These are phyloP conservation scores for Pseudozyma hubeiensis DNA, from an alignment of 1,284 basidiomycete genomes.

Conservation along the genomic window DNA sequence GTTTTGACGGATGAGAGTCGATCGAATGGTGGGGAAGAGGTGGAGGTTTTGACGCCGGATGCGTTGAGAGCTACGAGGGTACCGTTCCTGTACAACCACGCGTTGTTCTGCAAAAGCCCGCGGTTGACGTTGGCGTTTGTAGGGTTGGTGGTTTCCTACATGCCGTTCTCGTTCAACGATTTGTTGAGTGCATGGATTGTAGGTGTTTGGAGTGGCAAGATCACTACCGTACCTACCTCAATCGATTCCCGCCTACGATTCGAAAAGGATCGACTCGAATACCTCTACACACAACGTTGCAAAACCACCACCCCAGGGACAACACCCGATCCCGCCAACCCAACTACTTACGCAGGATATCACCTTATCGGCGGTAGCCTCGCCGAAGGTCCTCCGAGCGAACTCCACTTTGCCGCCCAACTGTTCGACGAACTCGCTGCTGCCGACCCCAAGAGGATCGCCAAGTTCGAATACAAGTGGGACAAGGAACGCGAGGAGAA, in stretches of 20 bases:
- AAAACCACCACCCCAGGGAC: not conserved
- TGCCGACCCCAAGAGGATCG: slow-evolving; percentile 14
- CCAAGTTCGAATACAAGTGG: slow-evolving; percentile 36
- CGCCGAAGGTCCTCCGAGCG: slow-evolving; percentile 19
- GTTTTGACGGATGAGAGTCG: slow-evolving; percentile 37
- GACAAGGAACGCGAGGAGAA: slow-evolving; percentile 28
- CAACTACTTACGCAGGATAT: slow-evolving; percentile 18
- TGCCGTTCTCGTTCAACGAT: slow-evolving; percentile 51
- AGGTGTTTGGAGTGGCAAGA: slow-evolving; percentile 44
- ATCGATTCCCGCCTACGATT: slow-evolving; percentile 17
- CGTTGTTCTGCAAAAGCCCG: slow-evolving; percentile 27
- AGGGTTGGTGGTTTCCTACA: slow-evolving; percentile 44
- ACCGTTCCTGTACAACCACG: slow-evolving; percentile 46
- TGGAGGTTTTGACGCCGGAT: slow-evolving; percentile 26
- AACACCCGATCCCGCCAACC: slow-evolving; percentile 10
- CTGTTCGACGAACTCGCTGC: slow-evolving; percentile 18
- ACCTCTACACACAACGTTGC: slow-evolving; percentile 12
- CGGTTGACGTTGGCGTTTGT: slow-evolving; percentile 42
- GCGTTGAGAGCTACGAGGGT: slow-evolving; percentile 21
- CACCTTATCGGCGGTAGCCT: slow-evolving; percentile 20
- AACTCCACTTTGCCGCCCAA: slow-evolving; percentile 25
- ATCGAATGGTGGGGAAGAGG: not conserved
- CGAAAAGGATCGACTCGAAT: slow-evolving; percentile 27
- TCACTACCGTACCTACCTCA: slow-evolving; percentile 25
- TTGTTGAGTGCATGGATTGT: slow-evolving; percentile 40